Conservation (phyloP, 805 yeast species). For the Metschnikowia noctiluminum region DNA sequence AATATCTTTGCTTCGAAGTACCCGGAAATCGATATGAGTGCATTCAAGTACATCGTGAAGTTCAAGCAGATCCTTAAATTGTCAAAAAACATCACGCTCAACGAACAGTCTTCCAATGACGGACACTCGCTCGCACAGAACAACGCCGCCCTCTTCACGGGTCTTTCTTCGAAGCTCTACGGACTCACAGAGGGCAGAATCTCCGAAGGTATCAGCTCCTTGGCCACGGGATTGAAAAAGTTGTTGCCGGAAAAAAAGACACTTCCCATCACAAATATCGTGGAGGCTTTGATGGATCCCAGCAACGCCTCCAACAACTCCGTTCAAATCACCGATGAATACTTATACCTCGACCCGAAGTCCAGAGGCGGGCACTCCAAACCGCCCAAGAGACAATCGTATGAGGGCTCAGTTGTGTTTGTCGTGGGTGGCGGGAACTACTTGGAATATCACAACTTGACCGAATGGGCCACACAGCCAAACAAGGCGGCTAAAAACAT, state of each 20-base stretch:
- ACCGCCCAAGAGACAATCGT: slow-evolving; percentile 81
- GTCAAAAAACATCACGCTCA: slow-evolving; percentile 19
- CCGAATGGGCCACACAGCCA: slow-evolving; percentile 68
- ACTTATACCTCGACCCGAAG: slow-evolving; percentile 85
- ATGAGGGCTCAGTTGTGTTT: slow-evolving; percentile 81
- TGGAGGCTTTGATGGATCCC: slow-evolving; percentile 91
- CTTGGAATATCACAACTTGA: slow-evolving; percentile 88
- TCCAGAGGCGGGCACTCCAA: slow-evolving; percentile 87
- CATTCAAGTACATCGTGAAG: slow-evolving; percentile 72
- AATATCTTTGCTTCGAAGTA: slow-evolving; percentile 49
- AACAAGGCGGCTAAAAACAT: slow-evolving; percentile 47
- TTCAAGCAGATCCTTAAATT: slow-evolving; percentile 73
- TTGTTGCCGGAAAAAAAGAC: slow-evolving; percentile 84
- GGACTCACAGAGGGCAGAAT: slow-evolving; percentile 80
- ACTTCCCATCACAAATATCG: slow-evolving; percentile 85
- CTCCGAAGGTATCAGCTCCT: slow-evolving; percentile 84
- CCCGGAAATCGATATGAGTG: slow-evolving; percentile 50
- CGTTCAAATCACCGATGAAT: slow-evolving; percentile 79
- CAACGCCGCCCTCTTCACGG: slow-evolving; percentile 61
- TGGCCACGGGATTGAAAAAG: slow-evolving; percentile 84
- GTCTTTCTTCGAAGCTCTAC: slow-evolving; percentile 71
- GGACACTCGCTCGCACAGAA: slow-evolving; percentile 30
- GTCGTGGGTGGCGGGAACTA: slow-evolving; percentile 97
- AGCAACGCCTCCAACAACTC: slow-evolving; percentile 56
- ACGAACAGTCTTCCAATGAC: slow-evolving; percentile 27